Evolutionary conservation across 352 stramenopile genomes (phyloP).

Genomic region (Globisporangium recalcitrans): DNA sequence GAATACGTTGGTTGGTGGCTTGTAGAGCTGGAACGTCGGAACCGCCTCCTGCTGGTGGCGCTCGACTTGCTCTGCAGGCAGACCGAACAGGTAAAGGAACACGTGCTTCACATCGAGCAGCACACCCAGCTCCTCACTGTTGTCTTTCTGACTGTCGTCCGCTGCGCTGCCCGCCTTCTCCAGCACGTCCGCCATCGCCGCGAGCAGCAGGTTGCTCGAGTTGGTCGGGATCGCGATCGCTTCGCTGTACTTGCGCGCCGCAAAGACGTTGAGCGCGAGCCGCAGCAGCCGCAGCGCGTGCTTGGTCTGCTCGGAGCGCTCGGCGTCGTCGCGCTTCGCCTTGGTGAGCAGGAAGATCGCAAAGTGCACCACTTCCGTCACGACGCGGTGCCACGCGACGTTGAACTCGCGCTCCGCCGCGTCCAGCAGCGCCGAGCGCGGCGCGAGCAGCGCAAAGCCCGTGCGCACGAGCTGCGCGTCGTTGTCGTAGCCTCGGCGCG

Average conservation of each 20-base stretch:
- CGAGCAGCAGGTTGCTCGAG: slow-evolving; percentile 71
- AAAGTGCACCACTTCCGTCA: slow-evolving; percentile 60
- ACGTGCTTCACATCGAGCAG: slow-evolving; percentile 56
- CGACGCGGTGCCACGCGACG: slow-evolving; percentile 51
- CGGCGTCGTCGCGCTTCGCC: slow-evolving; percentile 29
- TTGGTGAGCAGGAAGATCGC: slow-evolving; percentile 65
- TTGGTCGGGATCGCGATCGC: slow-evolving; percentile 46
- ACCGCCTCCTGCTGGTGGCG: slow-evolving; percentile 8
- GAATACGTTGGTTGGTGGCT: slow-evolving; percentile 75
- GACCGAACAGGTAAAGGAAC: slow-evolving; percentile 63
- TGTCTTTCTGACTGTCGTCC: not conserved
- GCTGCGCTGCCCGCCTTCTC: slow-evolving; percentile 20
- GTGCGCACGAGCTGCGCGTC: slow-evolving; percentile 39
- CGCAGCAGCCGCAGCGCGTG: slow-evolving; percentile 52
- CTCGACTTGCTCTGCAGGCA: slow-evolving; percentile 18
- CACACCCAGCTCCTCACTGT: slow-evolving; percentile 19
- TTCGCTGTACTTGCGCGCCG: slow-evolving; percentile 17
- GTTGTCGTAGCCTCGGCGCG: slow-evolving; percentile 44
- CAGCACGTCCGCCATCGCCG: slow-evolving; percentile 55
- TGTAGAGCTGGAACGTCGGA: slow-evolving; percentile 71
- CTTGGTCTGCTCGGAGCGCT: slow-evolving; percentile 27
- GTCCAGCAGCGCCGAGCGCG: slow-evolving; percentile 19
- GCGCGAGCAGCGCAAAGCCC: slow-evolving; percentile 28
- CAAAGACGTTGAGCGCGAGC: slow-evolving; percentile 41
- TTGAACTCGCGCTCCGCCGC: slow-evolving; percentile 44